Evolutionary conservation across 257 asterid genomes (phyloP).

Genomic region (Henckelia pumila): DNA sequence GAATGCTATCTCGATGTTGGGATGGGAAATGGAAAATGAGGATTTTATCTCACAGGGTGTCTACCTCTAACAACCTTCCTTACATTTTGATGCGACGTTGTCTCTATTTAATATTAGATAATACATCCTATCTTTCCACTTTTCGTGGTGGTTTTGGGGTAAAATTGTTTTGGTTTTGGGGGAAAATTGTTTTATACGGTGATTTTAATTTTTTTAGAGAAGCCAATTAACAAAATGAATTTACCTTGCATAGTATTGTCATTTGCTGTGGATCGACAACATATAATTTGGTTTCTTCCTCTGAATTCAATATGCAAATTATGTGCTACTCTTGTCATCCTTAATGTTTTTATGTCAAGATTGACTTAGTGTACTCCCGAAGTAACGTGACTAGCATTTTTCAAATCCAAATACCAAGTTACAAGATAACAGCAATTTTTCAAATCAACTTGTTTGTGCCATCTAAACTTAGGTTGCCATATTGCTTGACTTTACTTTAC

Average conservation of each 20-base stretch:
- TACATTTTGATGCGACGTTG: not conserved
- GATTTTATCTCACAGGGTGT: not conserved
- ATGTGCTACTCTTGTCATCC: not conserved
- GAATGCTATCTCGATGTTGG: not conserved
- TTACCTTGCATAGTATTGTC: not conserved
- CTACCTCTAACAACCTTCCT: not conserved
- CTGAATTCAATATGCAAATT: no score
- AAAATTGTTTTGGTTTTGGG: no score
- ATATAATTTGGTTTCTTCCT: no score
- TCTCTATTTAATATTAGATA: no score
- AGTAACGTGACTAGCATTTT: not conserved
- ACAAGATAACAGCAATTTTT: not conserved
- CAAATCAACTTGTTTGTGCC: not conserved
- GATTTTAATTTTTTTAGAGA: not conserved
- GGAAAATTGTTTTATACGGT: no score
- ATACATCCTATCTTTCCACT: not conserved
- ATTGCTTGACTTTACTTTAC: not conserved
- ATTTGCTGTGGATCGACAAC: not conserved
- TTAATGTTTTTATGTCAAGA: not conserved
- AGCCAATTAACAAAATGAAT: no score
- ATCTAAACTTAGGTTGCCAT: not conserved
- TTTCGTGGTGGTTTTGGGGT: no score
- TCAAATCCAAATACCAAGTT: slow-evolving; percentile 7
- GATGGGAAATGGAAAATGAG: not conserved
- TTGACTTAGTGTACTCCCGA: not conserved